These are phyloP conservation scores for Globisporangium lucens DNA, from an alignment of 352 stramenopile genomes.

Conservation along the genomic window DNA sequence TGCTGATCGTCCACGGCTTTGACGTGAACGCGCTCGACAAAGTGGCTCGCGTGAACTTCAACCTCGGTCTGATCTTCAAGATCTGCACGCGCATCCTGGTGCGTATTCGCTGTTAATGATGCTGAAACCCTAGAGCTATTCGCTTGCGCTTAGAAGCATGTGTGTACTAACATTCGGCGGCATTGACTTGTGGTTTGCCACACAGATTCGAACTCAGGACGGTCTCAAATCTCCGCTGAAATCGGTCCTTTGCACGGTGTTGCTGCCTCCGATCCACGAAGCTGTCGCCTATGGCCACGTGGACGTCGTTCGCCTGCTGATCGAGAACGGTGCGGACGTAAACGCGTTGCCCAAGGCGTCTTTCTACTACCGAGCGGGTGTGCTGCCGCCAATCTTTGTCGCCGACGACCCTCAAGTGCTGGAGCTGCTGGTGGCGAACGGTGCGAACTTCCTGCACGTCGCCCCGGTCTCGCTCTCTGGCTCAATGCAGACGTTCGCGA, in stretches of 20 bases:
- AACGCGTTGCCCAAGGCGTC: slow-evolving; percentile 59
- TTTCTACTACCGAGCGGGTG: slow-evolving; percentile 58
- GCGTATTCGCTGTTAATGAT: slow-evolving; percentile 11
- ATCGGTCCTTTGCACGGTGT: slow-evolving; percentile 50
- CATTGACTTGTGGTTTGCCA: background rate
- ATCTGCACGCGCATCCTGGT: slow-evolving; percentile 58
- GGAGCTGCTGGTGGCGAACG: slow-evolving; percentile 50
- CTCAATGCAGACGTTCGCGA: slow-evolving; percentile 40
- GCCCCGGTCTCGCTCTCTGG: slow-evolving; percentile 39
- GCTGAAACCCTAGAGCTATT: background rate
- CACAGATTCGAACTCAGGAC: slow-evolving; percentile 59
- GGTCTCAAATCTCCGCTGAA: slow-evolving; percentile 46
- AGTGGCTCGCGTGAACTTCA: slow-evolving; percentile 77
- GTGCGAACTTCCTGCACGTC: slow-evolving; percentile 71
- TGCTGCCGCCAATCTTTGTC: slow-evolving; percentile 71
- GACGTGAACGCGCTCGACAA: slow-evolving; percentile 76
- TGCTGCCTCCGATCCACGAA: slow-evolving; percentile 67
- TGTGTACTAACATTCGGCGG: background rate
- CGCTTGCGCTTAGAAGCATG: background rate
- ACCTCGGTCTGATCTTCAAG: slow-evolving; percentile 69
- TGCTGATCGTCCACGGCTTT: slow-evolving; percentile 51
- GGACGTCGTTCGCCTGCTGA: slow-evolving; percentile 53
- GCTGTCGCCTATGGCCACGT: slow-evolving; percentile 63
- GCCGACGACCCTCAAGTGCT: slow-evolving; percentile 72
- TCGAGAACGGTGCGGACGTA: slow-evolving; percentile 55